Percentiles rank a stretch among this genome's conserved stretches.
Evolutionary conservation across 768 basidiomycete genomes (phyloP).

Genomic region (Glaciozyma martinii): DNA sequence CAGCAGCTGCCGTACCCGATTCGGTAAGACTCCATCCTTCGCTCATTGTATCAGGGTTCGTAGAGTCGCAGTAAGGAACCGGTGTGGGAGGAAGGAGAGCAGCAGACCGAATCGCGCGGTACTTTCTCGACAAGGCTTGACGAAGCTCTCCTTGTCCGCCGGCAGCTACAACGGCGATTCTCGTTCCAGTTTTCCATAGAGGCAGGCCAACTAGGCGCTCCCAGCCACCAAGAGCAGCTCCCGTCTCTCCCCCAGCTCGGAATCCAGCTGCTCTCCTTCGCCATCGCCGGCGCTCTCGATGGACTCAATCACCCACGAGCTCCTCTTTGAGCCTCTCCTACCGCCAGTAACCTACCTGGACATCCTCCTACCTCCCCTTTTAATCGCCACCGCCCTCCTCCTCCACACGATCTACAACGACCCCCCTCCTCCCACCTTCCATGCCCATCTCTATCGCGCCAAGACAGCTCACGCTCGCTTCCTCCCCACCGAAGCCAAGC

Average conservation of each 20-base stretch:
- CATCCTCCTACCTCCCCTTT: conserved; percentile 16
- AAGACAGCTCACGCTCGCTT: conserved; percentile 50
- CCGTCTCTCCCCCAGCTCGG: background rate
- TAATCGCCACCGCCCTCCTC: conserved; percentile 10
- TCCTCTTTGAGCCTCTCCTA: background rate
- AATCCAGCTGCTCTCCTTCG: background rate
- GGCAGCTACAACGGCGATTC: too few species aligned
- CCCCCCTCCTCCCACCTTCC: background rate
- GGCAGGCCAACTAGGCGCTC: too few species aligned
- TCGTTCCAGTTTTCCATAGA: too few species aligned
- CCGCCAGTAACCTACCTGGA: conserved; percentile 5
- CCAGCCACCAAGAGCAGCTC: too few species aligned
- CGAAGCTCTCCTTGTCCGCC: too few species aligned
- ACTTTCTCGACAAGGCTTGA: too few species aligned
- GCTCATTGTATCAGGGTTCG: too few species aligned
- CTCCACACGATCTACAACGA: conserved; percentile 11
- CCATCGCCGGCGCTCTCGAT: background rate
- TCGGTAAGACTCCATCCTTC: background rate
- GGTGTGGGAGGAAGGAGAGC: too few species aligned
- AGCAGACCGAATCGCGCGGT: too few species aligned
- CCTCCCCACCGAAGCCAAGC: conserved; percentile 46
- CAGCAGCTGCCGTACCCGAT: background rate
- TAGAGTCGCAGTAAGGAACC: too few species aligned
- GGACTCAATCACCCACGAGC: background rate
- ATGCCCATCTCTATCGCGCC: conserved; percentile 49